Base-by-base conservation (phyloP, 345 rosid species). In the Eucalyptus cloeziana region DNA sequence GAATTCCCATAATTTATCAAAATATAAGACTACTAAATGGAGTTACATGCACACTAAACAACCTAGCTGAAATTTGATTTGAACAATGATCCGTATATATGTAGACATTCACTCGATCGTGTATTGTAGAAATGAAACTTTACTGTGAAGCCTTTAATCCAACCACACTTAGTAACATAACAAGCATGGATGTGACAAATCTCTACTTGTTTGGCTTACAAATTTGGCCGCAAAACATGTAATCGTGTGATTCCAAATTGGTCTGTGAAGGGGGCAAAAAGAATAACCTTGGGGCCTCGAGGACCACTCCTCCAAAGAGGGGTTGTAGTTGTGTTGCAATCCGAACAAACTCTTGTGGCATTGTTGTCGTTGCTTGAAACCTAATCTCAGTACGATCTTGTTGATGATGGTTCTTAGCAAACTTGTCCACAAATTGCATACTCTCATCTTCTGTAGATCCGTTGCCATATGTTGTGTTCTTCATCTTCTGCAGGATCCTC, bases 301-400 rank as follows among this genome's bases (percentile, higher is more conserved):
- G 97, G 97, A 52, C 97, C 97, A 47, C 95, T 93, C 91, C 97
- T 92, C 97, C 97, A 95, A 69, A 95, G 96, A n/a, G 97, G 97
- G 49, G 97, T 95, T 6, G 93, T 92, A 30, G 94, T 95, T 2
- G 95, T 95, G 91, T 91, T 91, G 45, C 97, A 95, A 62, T 94
- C 96, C 17, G 95, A n/a, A 89, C 97, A 95, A 67, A 91, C 94
- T 88, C 94, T 93, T 27, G 90, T 86, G 67, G 88, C 30, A 58
- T 16, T 85, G 87, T 45, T 89, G 69, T 54, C 87, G 81, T 49
- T 89, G 51, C 87, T 49, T 24, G 49, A 88, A 37, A 64, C 64
- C 87, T 88, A 37, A 47, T 49, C 60, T 51, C 51, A 2, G 90
- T 85, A 19, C 51, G 81, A 47, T 37, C 45, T 10, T 37, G 83